A percentile compares a stretch with the other conserved stretches of the same genome.
These are phyloP conservation scores for Penicillium sp. DNA, from an alignment of 2,329 filamentous ascomycete genomes.

Conservation along the genomic window DNA sequence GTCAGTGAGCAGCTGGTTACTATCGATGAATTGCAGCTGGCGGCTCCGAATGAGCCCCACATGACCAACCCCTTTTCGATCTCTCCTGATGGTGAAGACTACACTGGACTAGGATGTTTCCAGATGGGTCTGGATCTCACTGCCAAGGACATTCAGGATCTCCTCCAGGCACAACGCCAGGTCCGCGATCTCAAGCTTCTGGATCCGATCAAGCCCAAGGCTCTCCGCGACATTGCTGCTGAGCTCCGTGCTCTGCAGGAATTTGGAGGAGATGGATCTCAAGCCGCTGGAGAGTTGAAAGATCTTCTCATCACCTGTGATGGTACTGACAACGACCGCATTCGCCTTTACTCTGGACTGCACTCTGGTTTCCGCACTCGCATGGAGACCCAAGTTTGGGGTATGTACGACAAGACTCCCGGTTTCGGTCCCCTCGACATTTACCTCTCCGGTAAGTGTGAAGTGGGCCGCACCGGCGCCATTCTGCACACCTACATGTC, in stretches of 20 bases:
- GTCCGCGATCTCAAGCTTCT: conserved; percentile 2
- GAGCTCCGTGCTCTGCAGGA: not conserved
- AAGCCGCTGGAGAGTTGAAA: not conserved
- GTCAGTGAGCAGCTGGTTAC: not conserved
- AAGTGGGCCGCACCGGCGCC: not conserved
- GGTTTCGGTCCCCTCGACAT: conserved; percentile 1
- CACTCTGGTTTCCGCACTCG: conserved; percentile 5
- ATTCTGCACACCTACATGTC: conserved; percentile 4
- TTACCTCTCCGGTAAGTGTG: conserved; percentile 2
- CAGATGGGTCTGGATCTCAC: conserved; percentile 3
- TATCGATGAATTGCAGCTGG: not conserved
- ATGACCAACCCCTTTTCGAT: conserved; percentile 3
- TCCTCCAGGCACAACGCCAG: conserved; percentile 2
- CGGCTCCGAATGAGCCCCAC: not conserved
- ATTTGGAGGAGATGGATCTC: not conserved
- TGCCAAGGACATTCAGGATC: not conserved
- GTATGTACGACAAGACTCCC: conserved; percentile 1
- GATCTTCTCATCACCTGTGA: conserved; percentile 1
- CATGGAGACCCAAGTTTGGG: conserved; percentile 6
- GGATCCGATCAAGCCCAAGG: not conserved
- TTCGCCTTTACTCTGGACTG: conserved; percentile 1
- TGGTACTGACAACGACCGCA: not conserved
- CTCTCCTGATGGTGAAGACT: not conserved
- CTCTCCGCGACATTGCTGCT: not conserved
- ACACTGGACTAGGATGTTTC: conserved; percentile 1